Evolutionary conservation across 2,329 filamentous ascomycete species (phyloP).

Genomic region (Alternaria novae-zelandiae): DNA sequence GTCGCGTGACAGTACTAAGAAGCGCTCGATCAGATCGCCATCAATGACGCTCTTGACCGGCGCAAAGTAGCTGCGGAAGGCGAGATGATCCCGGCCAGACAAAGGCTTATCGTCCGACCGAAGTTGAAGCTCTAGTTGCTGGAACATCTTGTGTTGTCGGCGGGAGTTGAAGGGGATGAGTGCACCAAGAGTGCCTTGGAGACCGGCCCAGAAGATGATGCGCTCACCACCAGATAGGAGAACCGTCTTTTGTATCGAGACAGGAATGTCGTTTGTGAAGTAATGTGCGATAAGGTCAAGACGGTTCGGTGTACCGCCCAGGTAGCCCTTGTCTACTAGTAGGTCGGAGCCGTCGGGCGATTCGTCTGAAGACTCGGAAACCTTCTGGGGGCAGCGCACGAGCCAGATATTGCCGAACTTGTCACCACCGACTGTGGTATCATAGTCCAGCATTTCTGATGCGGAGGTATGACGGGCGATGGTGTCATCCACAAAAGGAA

Average conservation of each 20-base stretch:
- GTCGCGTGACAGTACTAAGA: conserved; percentile 80
- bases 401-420: conserved; percentile 98
- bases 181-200: conserved; percentile 93
- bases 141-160: conserved; percentile 97
- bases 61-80: conserved; percentile 94
- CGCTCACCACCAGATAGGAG: conserved; percentile 92
- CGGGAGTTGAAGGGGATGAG: conserved; percentile 89
- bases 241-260: conserved; percentile 85
- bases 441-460: conserved; percentile 95
- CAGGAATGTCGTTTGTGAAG: conserved; percentile 90
- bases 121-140: conserved; percentile 87
- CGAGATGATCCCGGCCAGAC: conserved; percentile 91
- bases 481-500: conserved; percentile 91
- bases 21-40: conserved; percentile 94
- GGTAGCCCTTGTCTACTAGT: conserved; percentile 86
- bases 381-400: conserved; percentile 83
- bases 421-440: conserved; percentile 91
- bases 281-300: conserved; percentile 86
- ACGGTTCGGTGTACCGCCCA: conserved; percentile 87
- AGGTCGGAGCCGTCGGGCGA: conserved; percentile 89
- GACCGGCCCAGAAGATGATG: conserved; percentile 88
- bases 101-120: conserved; percentile 78
- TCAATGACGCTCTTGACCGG: conserved; percentile 97
- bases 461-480: conserved; percentile 90
- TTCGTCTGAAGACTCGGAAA: conserved; percentile 88